Percentiles rank a stretch among this genome's conserved stretches.
Evolutionary conservation across 495 filamentous ascomycete genomes (phyloP).

Genomic region (Penicillium coprophilum): DNA sequence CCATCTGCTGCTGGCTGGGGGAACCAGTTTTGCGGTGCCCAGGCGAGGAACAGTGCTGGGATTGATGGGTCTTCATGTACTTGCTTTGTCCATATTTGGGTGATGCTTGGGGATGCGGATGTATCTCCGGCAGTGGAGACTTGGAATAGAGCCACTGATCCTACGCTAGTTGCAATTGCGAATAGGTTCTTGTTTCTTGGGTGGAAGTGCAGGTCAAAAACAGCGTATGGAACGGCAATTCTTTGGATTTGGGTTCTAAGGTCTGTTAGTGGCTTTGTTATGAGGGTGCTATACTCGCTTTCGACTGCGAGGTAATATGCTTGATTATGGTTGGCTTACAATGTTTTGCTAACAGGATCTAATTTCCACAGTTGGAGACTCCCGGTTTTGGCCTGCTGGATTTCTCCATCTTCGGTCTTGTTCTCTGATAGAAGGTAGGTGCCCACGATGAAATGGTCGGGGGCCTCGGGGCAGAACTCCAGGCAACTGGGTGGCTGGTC

Average conservation of each 20-base stretch:
- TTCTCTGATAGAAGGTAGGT: constrained; percentile 74
- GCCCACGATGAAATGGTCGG: constrained; percentile 73
- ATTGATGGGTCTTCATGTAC: constrained; percentile 51
- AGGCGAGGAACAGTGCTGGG: constrained; percentile 70
- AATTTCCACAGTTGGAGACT: constrained; percentile 67
- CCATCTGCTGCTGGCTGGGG: constrained; percentile 38
- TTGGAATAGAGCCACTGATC: constrained; percentile 64
- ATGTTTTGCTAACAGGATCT: constrained; percentile 32
- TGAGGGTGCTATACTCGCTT: background rate
- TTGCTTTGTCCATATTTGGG: constrained; percentile 35
- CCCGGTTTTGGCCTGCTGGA: constrained; percentile 64
- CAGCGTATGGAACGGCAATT: constrained; percentile 60
- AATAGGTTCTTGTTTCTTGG: constrained; percentile 54
- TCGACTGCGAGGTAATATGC: background rate
- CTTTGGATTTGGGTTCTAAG: constrained; percentile 42
- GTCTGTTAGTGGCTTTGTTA: background rate
- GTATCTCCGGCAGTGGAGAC: constrained; percentile 17
- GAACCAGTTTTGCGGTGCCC: constrained; percentile 57
- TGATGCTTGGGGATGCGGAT: constrained; percentile 22
- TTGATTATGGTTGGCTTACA: constrained; percentile 47
- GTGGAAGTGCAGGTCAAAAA: constrained; percentile 86
- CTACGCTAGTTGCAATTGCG: constrained; percentile 72
- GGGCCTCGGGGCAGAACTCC: constrained; percentile 68
- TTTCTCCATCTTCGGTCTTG: constrained; percentile 32
- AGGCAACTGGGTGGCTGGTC: constrained; percentile 78